A percentile compares a stretch with the other conserved stretches of the same genome.
phyloP scores from a whole-genome alignment of 768 basidiomycete genomes.

The Trametes meyenii region DNA sequence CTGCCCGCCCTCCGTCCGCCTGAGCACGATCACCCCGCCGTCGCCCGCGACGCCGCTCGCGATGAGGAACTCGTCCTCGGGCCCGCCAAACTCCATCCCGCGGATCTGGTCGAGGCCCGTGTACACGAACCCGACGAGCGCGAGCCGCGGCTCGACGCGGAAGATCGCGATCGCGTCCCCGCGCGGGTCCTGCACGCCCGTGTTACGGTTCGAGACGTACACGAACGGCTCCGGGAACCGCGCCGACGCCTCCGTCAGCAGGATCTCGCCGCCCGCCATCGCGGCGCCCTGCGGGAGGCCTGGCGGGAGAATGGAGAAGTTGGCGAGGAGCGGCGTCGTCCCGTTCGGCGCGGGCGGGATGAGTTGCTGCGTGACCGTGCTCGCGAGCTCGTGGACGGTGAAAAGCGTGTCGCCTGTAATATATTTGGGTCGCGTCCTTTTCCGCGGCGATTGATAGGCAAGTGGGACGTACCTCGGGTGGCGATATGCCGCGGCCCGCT shows the following conservation, averaged over 20 bases:
- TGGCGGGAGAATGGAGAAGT: constrained; percentile 50
- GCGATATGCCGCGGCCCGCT: constrained; percentile 62
- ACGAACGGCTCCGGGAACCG: constrained; percentile 56
- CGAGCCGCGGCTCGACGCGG: constrained; percentile 46
- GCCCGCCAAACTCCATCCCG: constrained; percentile 61
- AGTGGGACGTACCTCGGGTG: constrained; percentile 34
- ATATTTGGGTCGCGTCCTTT: not conserved
- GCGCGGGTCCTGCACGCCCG: constrained; percentile 48
- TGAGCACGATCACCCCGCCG: constrained; percentile 59
- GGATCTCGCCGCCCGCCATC: constrained; percentile 63
- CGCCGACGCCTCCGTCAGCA: constrained; percentile 52
- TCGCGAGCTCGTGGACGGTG: constrained; percentile 57
- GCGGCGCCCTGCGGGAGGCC: constrained; percentile 41
- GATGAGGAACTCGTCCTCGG: constrained; percentile 55
- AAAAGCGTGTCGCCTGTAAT: constrained; percentile 51
- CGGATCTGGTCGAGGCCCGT: constrained; percentile 66
- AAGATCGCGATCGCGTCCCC: constrained; percentile 71
- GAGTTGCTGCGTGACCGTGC: constrained; percentile 58
- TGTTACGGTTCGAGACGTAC: constrained; percentile 72
- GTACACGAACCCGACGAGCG: constrained; percentile 55
- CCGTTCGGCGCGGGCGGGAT: constrained; percentile 55
- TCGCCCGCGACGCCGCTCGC: constrained; percentile 56
- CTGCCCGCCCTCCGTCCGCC: constrained; percentile 55
- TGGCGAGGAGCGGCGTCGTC: constrained; percentile 54
- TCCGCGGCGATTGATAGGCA: constrained; percentile 3